These are phyloP conservation scores for Nicotiana rustica DNA, from an alignment of 305 asterid species.

Conservation along the genomic window DNA sequence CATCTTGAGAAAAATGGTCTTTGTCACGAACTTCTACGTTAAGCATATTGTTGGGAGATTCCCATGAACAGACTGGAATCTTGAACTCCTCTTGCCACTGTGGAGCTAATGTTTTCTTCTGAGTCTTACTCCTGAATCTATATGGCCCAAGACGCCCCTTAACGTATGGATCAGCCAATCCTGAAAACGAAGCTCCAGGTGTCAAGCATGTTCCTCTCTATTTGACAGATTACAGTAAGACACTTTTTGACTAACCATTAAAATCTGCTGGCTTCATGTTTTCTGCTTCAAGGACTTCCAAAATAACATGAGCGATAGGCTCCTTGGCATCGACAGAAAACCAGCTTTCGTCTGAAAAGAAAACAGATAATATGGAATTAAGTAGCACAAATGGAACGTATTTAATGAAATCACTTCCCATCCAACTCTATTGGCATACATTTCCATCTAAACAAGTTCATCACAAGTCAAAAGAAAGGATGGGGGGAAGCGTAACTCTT, in stretches of 20 bases:
- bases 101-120: constrained; percentile 84
- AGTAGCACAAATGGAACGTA: background rate
- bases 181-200: constrained; percentile 55
- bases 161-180: constrained; percentile 95
- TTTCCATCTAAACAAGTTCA: background rate
- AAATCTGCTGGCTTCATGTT: constrained; percentile 89
- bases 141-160: constrained; percentile 88
- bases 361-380: constrained; percentile 4
- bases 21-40: constrained; percentile 76
- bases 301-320: constrained; percentile 74
- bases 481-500: too few species aligned
- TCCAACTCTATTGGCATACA: background rate
- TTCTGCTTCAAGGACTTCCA: constrained; percentile 91
- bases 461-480: too few species aligned
- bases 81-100: constrained; percentile 95
- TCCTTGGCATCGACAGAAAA: constrained; percentile 89
- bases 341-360: constrained; percentile 66
- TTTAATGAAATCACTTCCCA: background rate
- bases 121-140: constrained; percentile 83
- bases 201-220: background rate
- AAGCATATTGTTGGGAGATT: constrained; percentile 68
- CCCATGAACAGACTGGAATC: constrained; percentile 92
- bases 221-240: background rate
- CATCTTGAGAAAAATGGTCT: constrained; percentile 72
- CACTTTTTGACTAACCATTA: constrained; percentile 57